Conservation (phyloP, 306 rosid genomes). For the Castanopsis chinensis region DNA sequence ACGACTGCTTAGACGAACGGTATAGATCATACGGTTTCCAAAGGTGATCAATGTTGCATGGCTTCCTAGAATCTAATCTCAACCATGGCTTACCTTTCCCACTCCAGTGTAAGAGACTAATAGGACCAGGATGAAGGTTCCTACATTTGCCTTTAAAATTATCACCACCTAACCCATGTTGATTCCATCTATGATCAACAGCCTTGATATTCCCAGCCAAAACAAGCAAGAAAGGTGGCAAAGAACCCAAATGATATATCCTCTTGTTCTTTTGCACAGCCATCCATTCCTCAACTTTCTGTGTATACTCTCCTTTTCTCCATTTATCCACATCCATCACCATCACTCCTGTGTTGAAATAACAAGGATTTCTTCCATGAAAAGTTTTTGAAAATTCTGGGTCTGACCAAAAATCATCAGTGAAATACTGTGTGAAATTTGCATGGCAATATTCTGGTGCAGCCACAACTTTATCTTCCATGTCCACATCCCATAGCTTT, state of each 20-base stretch:
- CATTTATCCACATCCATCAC: constrained; percentile 66
- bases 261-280: constrained; percentile 51
- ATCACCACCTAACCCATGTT: constrained; percentile 76
- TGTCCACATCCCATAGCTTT: constrained; percentile 58
- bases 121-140: constrained; percentile 62
- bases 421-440: constrained; percentile 53
- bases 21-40: constrained; percentile 76
- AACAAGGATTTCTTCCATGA: constrained; percentile 52
- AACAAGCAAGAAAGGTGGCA: constrained; percentile 67
- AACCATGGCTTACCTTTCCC: constrained; percentile 82
- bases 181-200: constrained; percentile 74
- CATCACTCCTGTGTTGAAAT: constrained; percentile 77
- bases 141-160: constrained; percentile 66
- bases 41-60: constrained; percentile 53
- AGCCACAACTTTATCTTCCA: constrained; percentile 61
- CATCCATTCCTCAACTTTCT: constrained; percentile 70
- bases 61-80: constrained; percentile 61
- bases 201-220: constrained; percentile 65
- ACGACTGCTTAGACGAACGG: constrained; percentile 42
- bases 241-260: constrained; percentile 60
- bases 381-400: constrained; percentile 30
- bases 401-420: constrained; percentile 49
- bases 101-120: constrained; percentile 74
- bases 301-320: constrained; percentile 49
- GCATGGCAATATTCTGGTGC: constrained; percentile 70